Base-by-base conservation (phyloP, 2,329 filamentous ascomycete species). In the Scleromitrula shiraiana region DNA sequence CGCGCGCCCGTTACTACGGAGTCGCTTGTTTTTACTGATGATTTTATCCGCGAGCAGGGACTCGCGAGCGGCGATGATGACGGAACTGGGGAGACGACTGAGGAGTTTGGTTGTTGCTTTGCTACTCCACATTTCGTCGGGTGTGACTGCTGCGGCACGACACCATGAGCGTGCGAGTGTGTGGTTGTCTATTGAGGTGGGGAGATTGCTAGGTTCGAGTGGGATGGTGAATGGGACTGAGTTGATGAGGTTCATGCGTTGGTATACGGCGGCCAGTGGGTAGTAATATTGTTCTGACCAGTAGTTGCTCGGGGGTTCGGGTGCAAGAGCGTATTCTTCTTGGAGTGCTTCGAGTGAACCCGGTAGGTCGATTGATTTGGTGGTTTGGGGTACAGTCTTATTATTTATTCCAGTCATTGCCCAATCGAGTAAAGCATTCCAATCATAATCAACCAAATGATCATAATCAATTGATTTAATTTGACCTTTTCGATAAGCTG, bases 361-460 rank as follows among this genome's bases (percentile, higher is more conserved):
- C 2, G 78, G 79, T 2, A 83, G 68, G 19, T 70, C 62, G 27
- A 74, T 44, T 2, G 50, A 58, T 0, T 69, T 69, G 46, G 72
- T 67, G 20, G 71, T 65, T 4, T 77, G 41, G 3, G 46, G 45
- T 1, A 46, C 46, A 26, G 55, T 36, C 8, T 62, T 42, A 49
- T 64, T 75, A 19, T 72, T 69, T 10, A 48, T 48, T 17, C 42
- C 36, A n/a, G 36, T 14, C 53, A 78, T 68, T 1, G 81, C 75
- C 86, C 86, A 91, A 29, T 74, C 70, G 39, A 89, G 74, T 5
- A 90, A 64, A 4, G 63, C 65, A 8, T 70, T 66, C 84, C 86
- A 89, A 59, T 90, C 82, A 50, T 87, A 88, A 2, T 74, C 72
- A 32, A 75, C 63, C 0, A 80, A 71, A 38, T 83, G 67, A 42